Evolutionary conservation across 768 basidiomycete species (phyloP).

Genomic region (Strobilomyces echinocephalus): DNA sequence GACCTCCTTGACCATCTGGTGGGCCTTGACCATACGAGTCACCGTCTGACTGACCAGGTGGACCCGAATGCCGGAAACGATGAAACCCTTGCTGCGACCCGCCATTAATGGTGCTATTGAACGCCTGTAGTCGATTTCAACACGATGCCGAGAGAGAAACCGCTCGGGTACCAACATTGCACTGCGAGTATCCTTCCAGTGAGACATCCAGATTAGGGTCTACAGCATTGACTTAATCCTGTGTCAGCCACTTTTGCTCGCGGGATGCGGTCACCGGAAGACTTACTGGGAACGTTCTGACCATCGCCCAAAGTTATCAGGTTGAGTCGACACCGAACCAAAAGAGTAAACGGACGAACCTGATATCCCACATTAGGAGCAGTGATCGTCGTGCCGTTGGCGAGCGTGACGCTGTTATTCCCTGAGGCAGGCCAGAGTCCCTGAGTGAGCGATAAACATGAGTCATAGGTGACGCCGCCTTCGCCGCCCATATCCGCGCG

Average conservation of each 20-base stretch:
- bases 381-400: slow-evolving; percentile 55
- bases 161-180: slow-evolving; percentile 38
- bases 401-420: slow-evolving; percentile 49
- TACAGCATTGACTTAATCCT: slow-evolving; percentile 52
- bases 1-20: too few species aligned
- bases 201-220: slow-evolving; percentile 58
- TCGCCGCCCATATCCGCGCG: slow-evolving; percentile 70
- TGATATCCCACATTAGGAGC: slow-evolving; percentile 69
- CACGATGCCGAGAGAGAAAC: neutral
- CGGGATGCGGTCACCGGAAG: neutral
- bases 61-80: too few species aligned
- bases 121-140: slow-evolving; percentile 35
- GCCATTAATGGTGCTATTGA: slow-evolving; percentile 21
- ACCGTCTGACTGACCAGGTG: too few species aligned
- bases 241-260: slow-evolving; percentile 2
- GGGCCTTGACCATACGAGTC: too few species aligned
- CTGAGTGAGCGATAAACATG: slow-evolving; percentile 63
- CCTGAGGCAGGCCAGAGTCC: slow-evolving; percentile 57
- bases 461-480: slow-evolving; percentile 60
- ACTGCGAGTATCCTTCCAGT: slow-evolving; percentile 62
- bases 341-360: slow-evolving; percentile 15
- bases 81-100: too few species aligned
- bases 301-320: neutral
- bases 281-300: slow-evolving; percentile 41
- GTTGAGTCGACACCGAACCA: slow-evolving; percentile 7